Base-by-base conservation (phyloP, 2,329 filamentous ascomycete species). In the Aspergillus neoniger region DNA sequence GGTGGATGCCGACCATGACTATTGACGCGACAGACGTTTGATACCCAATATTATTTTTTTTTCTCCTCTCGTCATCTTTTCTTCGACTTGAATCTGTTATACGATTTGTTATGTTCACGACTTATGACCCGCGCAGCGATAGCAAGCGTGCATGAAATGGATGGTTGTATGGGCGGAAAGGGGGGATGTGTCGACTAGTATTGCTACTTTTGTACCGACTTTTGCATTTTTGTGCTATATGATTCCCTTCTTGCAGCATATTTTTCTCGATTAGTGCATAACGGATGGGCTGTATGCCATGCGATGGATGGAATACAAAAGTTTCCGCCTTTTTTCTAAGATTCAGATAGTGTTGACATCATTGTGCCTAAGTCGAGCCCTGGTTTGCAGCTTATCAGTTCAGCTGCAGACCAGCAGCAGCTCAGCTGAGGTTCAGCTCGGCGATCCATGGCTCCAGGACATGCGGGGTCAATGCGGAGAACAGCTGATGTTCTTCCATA, bases 1-100 rank as follows among this genome's bases (percentile, higher is more conserved):
- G 59, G 67, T 76, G 66, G 77, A 79, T 59, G 73, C 75, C 60
- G 74, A 76, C 57, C 69, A 74, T 58, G 68, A 73, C 47, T 74
- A 75, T 60, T 74, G 63, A 65, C 48, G 57, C 28, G 28, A 52
- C 28, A 28, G 41, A 44, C 19, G 10, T 23, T 44, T 44, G 41
- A 44, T 44, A 44, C 41, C 41, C 41, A 23, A 19, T n/a, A 59
- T 57, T 54, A 51, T 62, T 64, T 59, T 55, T 55, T 28, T 52
- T 36, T 32, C 32, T 36, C 32, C 32, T 36, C 32, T 14, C 32
- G 32, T 36, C 10, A 36, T 36, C 2, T 19, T 43, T 23, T 44
- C n/a, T 12, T 44, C 19, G 17, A 21, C 2, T n/a, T 23, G 1
- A 12, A 44, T 4, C 32, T 14, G 41, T 44, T 44, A 44, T 23